Conservation (phyloP, 768 basidiomycete species). For the Royoungia palumana region DNA sequence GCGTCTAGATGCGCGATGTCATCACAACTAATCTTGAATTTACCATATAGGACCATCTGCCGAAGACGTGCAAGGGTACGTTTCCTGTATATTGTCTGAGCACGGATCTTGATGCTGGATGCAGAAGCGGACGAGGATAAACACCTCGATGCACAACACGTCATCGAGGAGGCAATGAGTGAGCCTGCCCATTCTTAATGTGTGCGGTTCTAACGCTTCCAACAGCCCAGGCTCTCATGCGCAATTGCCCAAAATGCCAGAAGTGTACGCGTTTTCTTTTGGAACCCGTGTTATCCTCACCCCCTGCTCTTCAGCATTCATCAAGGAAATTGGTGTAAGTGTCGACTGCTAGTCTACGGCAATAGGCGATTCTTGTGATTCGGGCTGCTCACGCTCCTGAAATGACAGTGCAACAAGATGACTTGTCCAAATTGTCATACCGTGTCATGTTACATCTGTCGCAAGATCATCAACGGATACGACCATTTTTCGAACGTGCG, state of each 20-base stretch:
- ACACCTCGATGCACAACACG: constrained; percentile 69
- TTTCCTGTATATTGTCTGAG: neutral
- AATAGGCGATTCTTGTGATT: neutral
- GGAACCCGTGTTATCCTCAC: neutral
- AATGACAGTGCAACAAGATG: constrained; percentile 86
- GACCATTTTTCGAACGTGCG: constrained; percentile 66
- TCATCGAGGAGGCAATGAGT: constrained; percentile 95
- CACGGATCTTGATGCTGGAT: neutral
- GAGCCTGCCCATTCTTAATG: constrained; percentile 18
- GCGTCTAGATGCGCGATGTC: neutral
- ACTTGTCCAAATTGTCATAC: constrained; percentile 68
- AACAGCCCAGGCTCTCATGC: constrained; percentile 75
- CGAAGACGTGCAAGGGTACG: constrained; percentile 74
- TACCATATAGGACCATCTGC: constrained; percentile 64
- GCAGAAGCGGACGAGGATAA: constrained; percentile 75
- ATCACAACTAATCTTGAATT: constrained; percentile 3
- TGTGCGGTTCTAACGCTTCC: constrained; percentile 1
- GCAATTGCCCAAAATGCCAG: constrained; percentile 82
- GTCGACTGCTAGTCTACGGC: neutral
- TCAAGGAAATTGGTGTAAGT: constrained; percentile 76
- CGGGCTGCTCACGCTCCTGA: neutral
- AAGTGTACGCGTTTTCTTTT: constrained; percentile 50
- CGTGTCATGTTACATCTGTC: constrained; percentile 82
- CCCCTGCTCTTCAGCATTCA: constrained; percentile 51
- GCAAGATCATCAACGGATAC: constrained; percentile 67